Base-by-base conservation (phyloP, 2,329 filamentous ascomycete species). In the Penicillium sp. region DNA sequence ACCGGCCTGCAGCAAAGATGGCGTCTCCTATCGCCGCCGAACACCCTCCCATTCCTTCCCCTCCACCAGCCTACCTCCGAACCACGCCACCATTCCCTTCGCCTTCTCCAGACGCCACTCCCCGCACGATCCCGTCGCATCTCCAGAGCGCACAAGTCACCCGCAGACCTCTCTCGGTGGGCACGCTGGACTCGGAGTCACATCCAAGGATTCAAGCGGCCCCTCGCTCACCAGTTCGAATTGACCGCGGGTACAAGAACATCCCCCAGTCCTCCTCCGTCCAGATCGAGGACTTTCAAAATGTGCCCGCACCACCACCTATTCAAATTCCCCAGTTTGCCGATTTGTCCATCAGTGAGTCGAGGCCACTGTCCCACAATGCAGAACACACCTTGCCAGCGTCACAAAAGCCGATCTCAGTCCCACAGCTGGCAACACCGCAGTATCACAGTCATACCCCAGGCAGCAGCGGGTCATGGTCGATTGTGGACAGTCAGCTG, bases 11-110 rank as follows among this genome's bases (percentile, higher is more conserved):
- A 7, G 29, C 29, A 32, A 53, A 25, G 45, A 68, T 68, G 66
- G 61, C 65, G 8, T 61, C 55, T 52, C 55, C 60, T 34, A 46
- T 57, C 13, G 51, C 56, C 37, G 50, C 43, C 41, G 52, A 51
- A 33, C 59, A 52, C 37, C 61, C 61, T 33, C 61, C 67, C 42
- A 57, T 68, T 34, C 66, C 71, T 34, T 67, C 70, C 58, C 71
- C 71, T 51, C 65, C 70, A n/a, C 67, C 70, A 27, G 70, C 70
- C 51, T 73, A 73, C 54, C 61, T 72, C 52, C 61, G 65, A 52
- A 65, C 69, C 42, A 66, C 68, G 46, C 61, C 66, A 51, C 62
- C 66, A 33, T 55, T 62, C 35, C 54, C 59, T 41, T 42, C 54
- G 27, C 53, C 59, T 39, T 43, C 55, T 26, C 55, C 56, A 47